Evolutionary conservation across 768 basidiomycete species (phyloP).

Genomic region (Hebeloma cylindrosporum): DNA sequence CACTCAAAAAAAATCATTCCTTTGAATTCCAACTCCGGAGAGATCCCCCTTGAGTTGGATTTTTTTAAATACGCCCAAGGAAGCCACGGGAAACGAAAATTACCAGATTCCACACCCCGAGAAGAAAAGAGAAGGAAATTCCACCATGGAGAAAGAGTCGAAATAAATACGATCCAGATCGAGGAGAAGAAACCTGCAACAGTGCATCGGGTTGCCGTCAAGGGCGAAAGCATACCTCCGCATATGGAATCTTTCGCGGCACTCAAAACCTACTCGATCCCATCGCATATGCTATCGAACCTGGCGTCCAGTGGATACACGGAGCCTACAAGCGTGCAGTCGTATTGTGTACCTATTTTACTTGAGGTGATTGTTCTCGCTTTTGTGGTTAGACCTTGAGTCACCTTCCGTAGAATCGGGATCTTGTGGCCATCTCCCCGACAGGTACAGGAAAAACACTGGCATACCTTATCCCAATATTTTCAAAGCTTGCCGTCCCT

Average conservation of each 20-base stretch:
- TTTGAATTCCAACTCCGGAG: constrained; percentile 30
- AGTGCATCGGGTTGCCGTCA: constrained; percentile 66
- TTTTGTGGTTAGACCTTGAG: constrained; percentile 5
- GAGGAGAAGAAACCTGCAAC: constrained; percentile 2
- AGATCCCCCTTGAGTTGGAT: constrained; percentile 78
- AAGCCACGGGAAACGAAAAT: constrained; percentile 53
- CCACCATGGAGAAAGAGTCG: constrained; percentile 27
- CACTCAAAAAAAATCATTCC: constrained; percentile 3
- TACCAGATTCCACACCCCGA: constrained; percentile 17
- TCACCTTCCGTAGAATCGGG: constrained; percentile 54
- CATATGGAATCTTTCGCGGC: constrained; percentile 58
- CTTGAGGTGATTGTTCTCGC: constrained; percentile 54
- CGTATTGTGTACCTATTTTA: constrained; percentile 76
- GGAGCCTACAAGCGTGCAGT: constrained; percentile 79
- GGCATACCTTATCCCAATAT: constrained; percentile 83
- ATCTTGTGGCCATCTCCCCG: constrained; percentile 92
- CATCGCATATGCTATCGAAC: constrained; percentile 64
- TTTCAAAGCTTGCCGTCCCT: constrained; percentile 60
- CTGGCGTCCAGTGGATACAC: constrained; percentile 59
- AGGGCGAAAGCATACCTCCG: constrained; percentile 69
- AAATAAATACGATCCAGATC: constrained; percentile 17
- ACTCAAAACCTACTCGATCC: constrained; percentile 57
- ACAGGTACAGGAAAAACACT: constrained; percentile 98
- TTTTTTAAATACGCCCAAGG: constrained; percentile 87
- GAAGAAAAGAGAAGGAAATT: constrained; percentile 37